These are phyloP conservation scores for Globisporangium acanthophoron DNA, from an alignment of 352 stramenopile genomes.

Conservation along the genomic window DNA sequence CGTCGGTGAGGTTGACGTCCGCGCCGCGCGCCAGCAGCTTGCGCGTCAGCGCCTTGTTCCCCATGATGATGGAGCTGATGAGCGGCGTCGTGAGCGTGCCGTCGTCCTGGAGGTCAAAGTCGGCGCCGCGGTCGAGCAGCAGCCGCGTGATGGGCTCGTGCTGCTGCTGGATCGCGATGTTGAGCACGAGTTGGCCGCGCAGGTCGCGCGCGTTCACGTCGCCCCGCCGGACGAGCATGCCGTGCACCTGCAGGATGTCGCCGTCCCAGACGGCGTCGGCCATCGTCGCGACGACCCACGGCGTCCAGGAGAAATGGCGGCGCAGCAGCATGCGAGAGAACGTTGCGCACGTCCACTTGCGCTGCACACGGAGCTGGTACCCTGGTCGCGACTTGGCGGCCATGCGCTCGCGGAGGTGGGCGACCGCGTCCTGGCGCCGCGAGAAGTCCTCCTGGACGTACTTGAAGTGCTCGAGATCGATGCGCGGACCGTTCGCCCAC, in stretches of 20 bases:
- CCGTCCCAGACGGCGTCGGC: conserved; percentile 68
- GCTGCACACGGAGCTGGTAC: conserved; percentile 53
- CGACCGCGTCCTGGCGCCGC: conserved; percentile 48
- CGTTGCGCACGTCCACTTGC: conserved; percentile 44
- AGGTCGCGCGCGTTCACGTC: conserved; percentile 56
- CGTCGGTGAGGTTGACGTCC: conserved; percentile 47
- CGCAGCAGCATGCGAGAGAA: conserved; percentile 41
- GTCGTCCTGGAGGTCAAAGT: conserved; percentile 64
- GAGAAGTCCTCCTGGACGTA: conserved; percentile 68
- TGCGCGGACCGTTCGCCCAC: conserved; percentile 52
- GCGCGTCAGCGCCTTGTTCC: conserved; percentile 69
- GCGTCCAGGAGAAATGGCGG: conserved; percentile 62
- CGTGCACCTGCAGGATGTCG: conserved; percentile 70
- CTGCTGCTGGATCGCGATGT: conserved; percentile 76
- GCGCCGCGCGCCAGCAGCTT: conserved; percentile 50
- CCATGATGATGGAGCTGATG: conserved; percentile 77
- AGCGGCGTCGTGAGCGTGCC: conserved; percentile 50
- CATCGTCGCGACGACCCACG: conserved; percentile 52
- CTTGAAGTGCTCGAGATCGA: conserved; percentile 64
- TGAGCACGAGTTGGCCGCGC: conserved; percentile 50
- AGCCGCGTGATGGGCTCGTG: conserved; percentile 66
- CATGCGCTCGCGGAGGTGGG: conserved; percentile 51
- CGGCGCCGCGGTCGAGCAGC: conserved; percentile 58
- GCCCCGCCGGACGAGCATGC: conserved; percentile 38
- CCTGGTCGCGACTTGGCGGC: conserved; percentile 50